Base-by-base conservation (phyloP, 192 early-diverging fungal genomes). In the Oehlia diaphana region DNA sequence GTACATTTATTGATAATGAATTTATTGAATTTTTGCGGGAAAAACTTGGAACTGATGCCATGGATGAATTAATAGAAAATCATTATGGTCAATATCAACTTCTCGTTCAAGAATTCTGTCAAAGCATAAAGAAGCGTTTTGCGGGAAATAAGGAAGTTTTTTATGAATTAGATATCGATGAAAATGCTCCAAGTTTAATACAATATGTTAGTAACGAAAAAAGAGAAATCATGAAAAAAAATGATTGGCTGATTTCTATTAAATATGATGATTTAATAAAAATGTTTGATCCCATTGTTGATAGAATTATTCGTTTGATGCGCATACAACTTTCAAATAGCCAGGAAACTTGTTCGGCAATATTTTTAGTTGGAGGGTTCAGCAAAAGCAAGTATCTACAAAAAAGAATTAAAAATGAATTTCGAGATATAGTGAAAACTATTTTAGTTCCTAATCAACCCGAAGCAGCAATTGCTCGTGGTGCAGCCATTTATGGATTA, bases 251-350 rank as follows among this genome's bases (percentile, higher is more conserved):
- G 16, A 58, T 58, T 5, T 21, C 7, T 21, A 58, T 74, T 8
- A 58, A 16, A 19, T 74, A 19, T n/a, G 4, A 74, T 37, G 72
- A 50, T n/a, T 6, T 44, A 44, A 58, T 58, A 16, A n/a, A 49
- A 58, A 87, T 89, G 12, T 89, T 89, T 83, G 87, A 88, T 31
- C 88, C 88, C 16, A 86, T 89, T 21, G 82, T 89, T 23, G 82
- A 83, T n/a, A 84, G 88, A 72, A 86, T 89, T 6, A 44, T 88
- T 26, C 82, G 80, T 73, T 64, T 89, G 63, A 87, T 88, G 53
- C 80, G 84, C 49, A 80, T 86, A 39, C 88, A 89, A 58, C 74
- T 89, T n/a, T 75, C 80, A 66, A 84, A 88, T 63, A 78, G 81
- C 47, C 81, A 77, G 39, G 33, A 49, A 16, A 75, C 63, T 23